Base-by-base conservation (phyloP, 1,284 basidiomycete species). In the Cryptococcus depauperatus region DNA sequence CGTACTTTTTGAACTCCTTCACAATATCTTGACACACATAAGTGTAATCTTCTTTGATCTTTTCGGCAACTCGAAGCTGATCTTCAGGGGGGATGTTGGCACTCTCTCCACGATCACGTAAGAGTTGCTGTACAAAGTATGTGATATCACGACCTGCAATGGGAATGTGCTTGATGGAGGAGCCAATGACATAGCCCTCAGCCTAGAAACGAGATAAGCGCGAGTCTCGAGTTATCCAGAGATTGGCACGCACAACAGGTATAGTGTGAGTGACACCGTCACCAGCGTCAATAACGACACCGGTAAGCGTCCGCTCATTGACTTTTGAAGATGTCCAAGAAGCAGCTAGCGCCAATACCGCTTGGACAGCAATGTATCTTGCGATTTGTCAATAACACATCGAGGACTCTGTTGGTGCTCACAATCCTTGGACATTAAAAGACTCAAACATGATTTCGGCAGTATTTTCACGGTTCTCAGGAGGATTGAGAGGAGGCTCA, bases 361-460 rank as follows among this genome's bases (percentile, higher is more conserved):
- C 95, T 70, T 98, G 95, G 0, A 98, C 93, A 44, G 92, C 95
- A 64, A 99, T 98, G 74, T 99, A 97, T 88, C 66, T 69, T 45
- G n/a, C n/a, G n/a, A n/a, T n/a, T n/a, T n/a, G n/a, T n/a, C n/a
- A n/a, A n/a, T 8, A 21, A 0, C 11, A 22, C 37, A 55, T n/a
- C 26, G 29, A 16, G n/a, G 11, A 14, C 18, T 16, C 32, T 30
- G 29, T 30, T 4, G 5, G 29, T 16, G 56, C 59, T 50, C 37
- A 61, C 55, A 71, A 56, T 19, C 70, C 71, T 67, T 92, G 89
- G 74, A 96, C 92, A 71, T 96, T 97, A 79, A 96, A 95, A 1
- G 89, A 93, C 73, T 96, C 95, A 71, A 98, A 98, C 81, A 99
- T 97, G 76, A 98, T 97, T 69, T 99, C 95, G 11, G 95, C 95